Conservation (phyloP, 2,329 filamentous ascomycete genomes). For the Ilyonectria sp. region DNA sequence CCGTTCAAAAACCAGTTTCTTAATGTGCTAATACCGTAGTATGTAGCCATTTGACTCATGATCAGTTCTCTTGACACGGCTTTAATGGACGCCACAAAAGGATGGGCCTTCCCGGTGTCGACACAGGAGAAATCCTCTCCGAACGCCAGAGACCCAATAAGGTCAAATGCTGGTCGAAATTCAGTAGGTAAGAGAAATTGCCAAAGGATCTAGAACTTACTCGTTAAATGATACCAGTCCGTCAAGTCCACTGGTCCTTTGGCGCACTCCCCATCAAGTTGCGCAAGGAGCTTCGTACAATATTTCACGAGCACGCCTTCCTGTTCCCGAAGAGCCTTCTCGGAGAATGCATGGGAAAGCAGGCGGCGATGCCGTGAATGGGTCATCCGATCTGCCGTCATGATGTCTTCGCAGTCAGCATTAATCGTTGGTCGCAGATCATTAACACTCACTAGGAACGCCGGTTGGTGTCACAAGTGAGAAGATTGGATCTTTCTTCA, state of each 20-base stretch:
- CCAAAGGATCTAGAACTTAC: conserved; percentile 16
- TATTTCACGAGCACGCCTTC: conserved; percentile 36
- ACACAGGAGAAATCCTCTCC: conserved; percentile 40
- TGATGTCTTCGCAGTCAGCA: conserved; percentile 33
- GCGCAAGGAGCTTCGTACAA: conserved; percentile 32
- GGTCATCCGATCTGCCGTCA: conserved; percentile 36
- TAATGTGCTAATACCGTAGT: conserved; percentile 22
- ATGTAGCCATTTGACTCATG: conserved; percentile 38
- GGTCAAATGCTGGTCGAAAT: conserved; percentile 32
- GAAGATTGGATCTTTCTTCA: conserved; percentile 41
- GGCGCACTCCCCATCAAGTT: conserved; percentile 23
- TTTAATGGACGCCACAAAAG: conserved; percentile 40
- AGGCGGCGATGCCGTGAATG: conserved; percentile 38
- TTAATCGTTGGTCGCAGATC: neutral
- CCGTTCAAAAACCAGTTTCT: conserved; percentile 9
- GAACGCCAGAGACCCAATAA: conserved; percentile 41
- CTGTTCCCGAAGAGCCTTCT: conserved; percentile 41
- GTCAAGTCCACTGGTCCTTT: conserved; percentile 32
- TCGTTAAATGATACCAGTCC: conserved; percentile 38
- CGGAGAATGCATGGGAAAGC: conserved; percentile 38
- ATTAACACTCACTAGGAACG: conserved; percentile 32
- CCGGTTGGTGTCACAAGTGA: conserved; percentile 38
- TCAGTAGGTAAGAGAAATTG: neutral
- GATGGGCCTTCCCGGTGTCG: conserved; percentile 36
- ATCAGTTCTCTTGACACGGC: conserved; percentile 36